Evolutionary conservation across 495 filamentous ascomycete genomes (phyloP).

Genomic region (Aspergillus incahuasiensis): DNA sequence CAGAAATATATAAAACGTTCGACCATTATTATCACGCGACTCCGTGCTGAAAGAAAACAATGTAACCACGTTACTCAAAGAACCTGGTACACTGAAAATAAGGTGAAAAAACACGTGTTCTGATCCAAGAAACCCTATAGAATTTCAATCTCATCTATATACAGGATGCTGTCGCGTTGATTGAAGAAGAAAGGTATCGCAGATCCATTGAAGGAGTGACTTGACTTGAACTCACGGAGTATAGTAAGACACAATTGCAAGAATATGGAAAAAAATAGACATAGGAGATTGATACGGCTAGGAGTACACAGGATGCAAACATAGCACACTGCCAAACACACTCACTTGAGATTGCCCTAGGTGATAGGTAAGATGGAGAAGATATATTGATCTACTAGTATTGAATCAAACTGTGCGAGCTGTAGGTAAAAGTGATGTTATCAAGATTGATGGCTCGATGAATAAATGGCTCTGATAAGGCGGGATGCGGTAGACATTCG

Average conservation of each 20-base stretch:
- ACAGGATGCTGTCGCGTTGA: background rate
- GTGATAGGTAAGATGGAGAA: background rate
- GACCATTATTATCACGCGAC: no score
- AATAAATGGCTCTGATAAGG: background rate
- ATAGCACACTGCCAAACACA: background rate
- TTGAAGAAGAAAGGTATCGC: conserved; percentile 6
- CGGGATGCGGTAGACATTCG: background rate
- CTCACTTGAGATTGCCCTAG: background rate
- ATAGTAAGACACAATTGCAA: background rate
- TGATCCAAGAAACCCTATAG: background rate
- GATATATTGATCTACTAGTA: background rate
- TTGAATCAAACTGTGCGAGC: background rate
- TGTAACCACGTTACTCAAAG: no score
- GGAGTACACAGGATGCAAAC: background rate
- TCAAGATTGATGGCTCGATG: conserved; percentile 8
- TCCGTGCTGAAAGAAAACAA: no score
- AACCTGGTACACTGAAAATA: no score
- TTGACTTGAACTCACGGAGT: background rate
- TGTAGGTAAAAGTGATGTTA: background rate
- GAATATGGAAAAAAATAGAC: conserved; percentile 11
- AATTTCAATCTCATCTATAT: conserved; percentile 7
- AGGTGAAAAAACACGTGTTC: no score
- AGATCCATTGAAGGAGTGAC: conserved; percentile 5
- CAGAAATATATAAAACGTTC: no score
- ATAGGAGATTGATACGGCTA: background rate